A percentile compares a stretch with the other conserved stretches of the same genome.
phyloP scores from a whole-genome alignment of 768 basidiomycete genomes.

The Lentinus brumalis region DNA sequence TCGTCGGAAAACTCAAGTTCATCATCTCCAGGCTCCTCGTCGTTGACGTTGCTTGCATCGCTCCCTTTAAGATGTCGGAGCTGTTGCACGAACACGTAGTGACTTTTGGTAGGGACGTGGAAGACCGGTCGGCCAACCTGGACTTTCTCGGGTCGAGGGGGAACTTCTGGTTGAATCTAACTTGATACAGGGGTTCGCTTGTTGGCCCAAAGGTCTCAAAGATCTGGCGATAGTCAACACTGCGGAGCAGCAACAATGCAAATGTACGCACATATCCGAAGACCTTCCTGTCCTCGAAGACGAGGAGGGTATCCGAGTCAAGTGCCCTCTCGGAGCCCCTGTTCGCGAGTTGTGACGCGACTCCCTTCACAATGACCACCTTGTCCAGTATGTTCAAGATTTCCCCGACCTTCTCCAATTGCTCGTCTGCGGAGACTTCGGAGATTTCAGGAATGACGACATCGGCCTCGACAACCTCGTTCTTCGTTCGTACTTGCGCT shows the following conservation, averaged over 20 bases:
- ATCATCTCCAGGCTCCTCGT: conserved; percentile 89
- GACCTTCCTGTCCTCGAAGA: conserved; percentile 88
- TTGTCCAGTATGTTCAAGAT: conserved; percentile 74
- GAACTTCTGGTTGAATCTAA: conserved; percentile 72
- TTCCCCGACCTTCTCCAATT: conserved; percentile 75
- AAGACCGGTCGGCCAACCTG: conserved; percentile 66
- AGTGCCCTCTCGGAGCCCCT: conserved; percentile 64
- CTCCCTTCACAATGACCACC: conserved; percentile 73
- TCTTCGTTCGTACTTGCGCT: conserved; percentile 63
- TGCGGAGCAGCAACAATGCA: conserved; percentile 10
- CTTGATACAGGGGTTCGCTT: conserved; percentile 84
- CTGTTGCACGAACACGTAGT: conserved; percentile 79
- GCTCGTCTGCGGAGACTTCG: conserved; percentile 63
- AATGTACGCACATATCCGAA: conserved; percentile 75
- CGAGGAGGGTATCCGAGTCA: conserved; percentile 88
- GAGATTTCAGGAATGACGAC: conserved; percentile 64
- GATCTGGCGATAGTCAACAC: conserved; percentile 32
- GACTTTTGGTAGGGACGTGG: conserved; percentile 78
- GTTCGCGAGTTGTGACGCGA: conserved; percentile 42
- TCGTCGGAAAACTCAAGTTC: conserved; percentile 97
- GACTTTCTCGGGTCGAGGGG: conserved; percentile 61
- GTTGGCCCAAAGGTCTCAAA: conserved; percentile 97
- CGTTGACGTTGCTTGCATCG: conserved; percentile 92
- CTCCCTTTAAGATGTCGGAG: conserved; percentile 78
- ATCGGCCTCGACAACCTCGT: conserved; percentile 64